phyloP scores from a whole-genome alignment of 2,329 filamentous ascomycete genomes.

The Neobulgaria alba region DNA sequence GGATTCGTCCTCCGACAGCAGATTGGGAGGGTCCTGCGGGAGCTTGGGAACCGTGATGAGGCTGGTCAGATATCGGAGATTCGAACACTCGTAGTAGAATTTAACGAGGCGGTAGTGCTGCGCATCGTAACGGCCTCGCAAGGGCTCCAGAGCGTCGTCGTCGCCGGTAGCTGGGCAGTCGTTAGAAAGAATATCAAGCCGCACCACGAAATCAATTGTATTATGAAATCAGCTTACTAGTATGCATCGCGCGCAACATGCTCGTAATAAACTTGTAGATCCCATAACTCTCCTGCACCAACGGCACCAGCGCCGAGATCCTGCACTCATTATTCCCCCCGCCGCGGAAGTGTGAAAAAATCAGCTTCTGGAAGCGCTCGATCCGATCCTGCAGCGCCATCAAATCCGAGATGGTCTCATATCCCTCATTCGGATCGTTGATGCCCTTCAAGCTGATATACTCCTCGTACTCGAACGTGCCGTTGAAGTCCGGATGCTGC shows the following conservation, averaged over 20 bases:
- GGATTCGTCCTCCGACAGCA: slow-evolving; percentile 76
- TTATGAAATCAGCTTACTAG: slow-evolving; percentile 61
- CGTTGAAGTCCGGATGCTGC: slow-evolving; percentile 96
- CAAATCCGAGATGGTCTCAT: slow-evolving; percentile 91
- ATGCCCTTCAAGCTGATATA: slow-evolving; percentile 97
- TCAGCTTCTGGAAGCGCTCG: slow-evolving; percentile 95
- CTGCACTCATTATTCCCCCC: slow-evolving; percentile 93
- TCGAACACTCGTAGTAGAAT: slow-evolving; percentile 99
- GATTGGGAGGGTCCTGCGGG: slow-evolving; percentile 84
- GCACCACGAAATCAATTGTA: background rate
- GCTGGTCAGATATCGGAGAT: slow-evolving; percentile 90
- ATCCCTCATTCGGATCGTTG: slow-evolving; percentile 97
- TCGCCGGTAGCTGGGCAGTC: slow-evolving; percentile 66
- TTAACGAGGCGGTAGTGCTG: slow-evolving; percentile 95
- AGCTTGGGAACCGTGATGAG: slow-evolving; percentile 94
- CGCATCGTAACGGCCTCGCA: slow-evolving; percentile 83
- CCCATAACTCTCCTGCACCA: slow-evolving; percentile 96
- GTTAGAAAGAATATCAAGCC: background rate
- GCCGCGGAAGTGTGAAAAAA: slow-evolving; percentile 91
- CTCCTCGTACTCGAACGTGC: slow-evolving; percentile 97
- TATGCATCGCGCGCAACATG: slow-evolving; percentile 98
- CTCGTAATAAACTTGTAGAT: slow-evolving; percentile 99
- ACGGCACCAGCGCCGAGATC: slow-evolving; percentile 84
- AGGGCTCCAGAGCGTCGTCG: slow-evolving; percentile 80
- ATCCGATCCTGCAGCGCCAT: slow-evolving; percentile 98